Evolutionary conservation across 345 rosid genomes (phyloP).

Genomic region (Carallia pectinifolia): DNA sequence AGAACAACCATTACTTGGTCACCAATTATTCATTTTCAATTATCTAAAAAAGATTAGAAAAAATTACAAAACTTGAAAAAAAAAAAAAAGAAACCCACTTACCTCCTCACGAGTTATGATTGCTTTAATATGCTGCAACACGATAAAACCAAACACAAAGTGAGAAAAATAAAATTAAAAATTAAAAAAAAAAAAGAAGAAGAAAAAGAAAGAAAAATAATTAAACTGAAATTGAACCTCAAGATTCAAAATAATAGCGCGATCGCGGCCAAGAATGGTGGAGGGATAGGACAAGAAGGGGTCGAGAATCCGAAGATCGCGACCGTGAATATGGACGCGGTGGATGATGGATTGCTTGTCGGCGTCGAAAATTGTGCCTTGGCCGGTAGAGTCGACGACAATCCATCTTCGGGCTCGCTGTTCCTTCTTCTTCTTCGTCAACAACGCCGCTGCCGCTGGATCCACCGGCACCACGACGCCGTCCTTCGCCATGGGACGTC

Average conservation of each 20-base stretch:
- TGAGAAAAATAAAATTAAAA: background rate
- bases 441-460: constrained; percentile 22
- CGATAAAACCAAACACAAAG: background rate
- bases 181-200: background rate
- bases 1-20: too few species aligned
- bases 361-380: constrained; percentile 48
- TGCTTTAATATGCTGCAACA: constrained; percentile 86
- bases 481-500: constrained; percentile 51
- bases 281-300: constrained; percentile 92
- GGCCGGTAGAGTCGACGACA: constrained; percentile 50
- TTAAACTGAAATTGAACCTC: constrained; percentile 42
- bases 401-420: constrained; percentile 72
- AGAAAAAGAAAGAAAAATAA: constrained; percentile 2
- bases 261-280: constrained; percentile 87
- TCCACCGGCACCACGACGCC: constrained; percentile 68
- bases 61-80: too few species aligned
- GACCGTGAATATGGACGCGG: constrained; percentile 94
- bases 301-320: constrained; percentile 92
- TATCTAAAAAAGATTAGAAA: too few species aligned
- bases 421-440: constrained; percentile 55
- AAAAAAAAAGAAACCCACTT: constrained; percentile 15
- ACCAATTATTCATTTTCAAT: too few species aligned
- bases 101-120: constrained; percentile 95
- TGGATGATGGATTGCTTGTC: constrained; percentile 93
- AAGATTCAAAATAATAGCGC: constrained; percentile 87